phyloP scores from a whole-genome alignment of 345 rosid genomes.

The Citrus australasica region DNA sequence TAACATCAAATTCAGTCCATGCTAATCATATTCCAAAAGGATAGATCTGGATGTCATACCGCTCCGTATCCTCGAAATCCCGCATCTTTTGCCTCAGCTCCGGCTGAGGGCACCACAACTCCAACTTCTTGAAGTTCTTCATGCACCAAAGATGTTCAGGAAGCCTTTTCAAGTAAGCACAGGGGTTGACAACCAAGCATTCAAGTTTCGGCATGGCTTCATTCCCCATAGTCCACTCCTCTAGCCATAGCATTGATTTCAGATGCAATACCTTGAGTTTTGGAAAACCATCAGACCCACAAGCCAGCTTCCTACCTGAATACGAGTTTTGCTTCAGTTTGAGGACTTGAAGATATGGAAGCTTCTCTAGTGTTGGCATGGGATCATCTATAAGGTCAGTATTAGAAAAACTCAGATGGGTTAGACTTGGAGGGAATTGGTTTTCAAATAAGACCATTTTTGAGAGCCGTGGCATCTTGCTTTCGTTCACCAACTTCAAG shows the following conservation, averaged over 20 bases:
- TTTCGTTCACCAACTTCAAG: too few relatives aligned
- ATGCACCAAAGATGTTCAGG: background rate
- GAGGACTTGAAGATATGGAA: background rate
- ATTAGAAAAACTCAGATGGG: too few relatives aligned
- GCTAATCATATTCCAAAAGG: background rate
- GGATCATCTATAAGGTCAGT: background rate
- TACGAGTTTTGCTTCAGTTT: background rate
- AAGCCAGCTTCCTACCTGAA: background rate
- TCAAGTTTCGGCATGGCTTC: background rate
- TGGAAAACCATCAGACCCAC: background rate
- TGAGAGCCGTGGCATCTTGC: too few relatives aligned
- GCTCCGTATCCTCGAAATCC: background rate
- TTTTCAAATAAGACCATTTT: too few relatives aligned
- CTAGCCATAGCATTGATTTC: conserved; percentile 2
- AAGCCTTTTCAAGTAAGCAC: conserved; percentile 1
- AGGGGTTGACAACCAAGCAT: background rate
- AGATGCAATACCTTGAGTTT: conserved; percentile 1
- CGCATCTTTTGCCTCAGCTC: background rate
- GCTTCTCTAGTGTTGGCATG: background rate
- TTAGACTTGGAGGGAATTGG: too few relatives aligned
- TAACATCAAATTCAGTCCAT: too few relatives aligned
- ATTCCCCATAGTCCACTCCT: background rate
- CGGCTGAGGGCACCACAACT: background rate
- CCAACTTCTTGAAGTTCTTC: background rate
- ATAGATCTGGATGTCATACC: background rate